These are phyloP conservation scores for Boletellus deceptivus DNA, from an alignment of 1,284 basidiomycete species.

Conservation along the genomic window DNA sequence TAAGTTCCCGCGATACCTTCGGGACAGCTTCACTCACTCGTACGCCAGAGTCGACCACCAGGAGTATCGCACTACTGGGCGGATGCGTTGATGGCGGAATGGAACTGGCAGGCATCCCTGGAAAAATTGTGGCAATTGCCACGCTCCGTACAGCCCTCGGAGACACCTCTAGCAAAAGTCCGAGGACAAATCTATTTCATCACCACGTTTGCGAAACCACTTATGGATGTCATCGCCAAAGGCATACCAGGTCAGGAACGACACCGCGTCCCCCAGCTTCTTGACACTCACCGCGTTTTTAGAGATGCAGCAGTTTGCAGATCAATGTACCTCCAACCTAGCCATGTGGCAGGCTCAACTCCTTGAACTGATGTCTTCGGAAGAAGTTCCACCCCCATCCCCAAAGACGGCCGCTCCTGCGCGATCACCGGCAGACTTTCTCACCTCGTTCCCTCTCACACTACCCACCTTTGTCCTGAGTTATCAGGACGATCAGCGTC, in stretches of 20 bases:
- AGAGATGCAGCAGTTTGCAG: constrained; percentile 66
- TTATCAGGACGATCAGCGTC: constrained; percentile 27
- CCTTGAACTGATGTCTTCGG: constrained; percentile 37
- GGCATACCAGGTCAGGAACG: constrained; percentile 64
- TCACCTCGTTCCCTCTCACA: constrained; percentile 60
- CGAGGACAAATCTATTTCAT: constrained; percentile 91
- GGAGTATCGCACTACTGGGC: constrained; percentile 90
- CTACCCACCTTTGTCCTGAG: constrained; percentile 42
- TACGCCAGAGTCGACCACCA: constrained; percentile 80
- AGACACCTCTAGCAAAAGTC: constrained; percentile 72
- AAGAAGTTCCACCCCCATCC: constrained; percentile 7
- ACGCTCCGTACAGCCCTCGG: constrained; percentile 63
- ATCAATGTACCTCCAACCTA: constrained; percentile 65
- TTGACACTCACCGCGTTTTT: constrained; percentile 16
- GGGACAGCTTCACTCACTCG: constrained; percentile 14
- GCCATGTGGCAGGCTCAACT: constrained; percentile 60
- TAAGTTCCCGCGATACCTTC: constrained; percentile 41
- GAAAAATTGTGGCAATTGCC: constrained; percentile 78
- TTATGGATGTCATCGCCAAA: constrained; percentile 72
- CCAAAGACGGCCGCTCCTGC: constrained; percentile 24
- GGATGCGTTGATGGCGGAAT: constrained; percentile 81
- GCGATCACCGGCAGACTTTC: constrained; percentile 49
- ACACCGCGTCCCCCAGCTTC: not conserved
- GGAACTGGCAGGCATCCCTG: constrained; percentile 82
- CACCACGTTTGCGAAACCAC: constrained; percentile 74